Conservation (phyloP, 495 filamentous ascomycete genomes). For the Bryoglossum gracile region DNA sequence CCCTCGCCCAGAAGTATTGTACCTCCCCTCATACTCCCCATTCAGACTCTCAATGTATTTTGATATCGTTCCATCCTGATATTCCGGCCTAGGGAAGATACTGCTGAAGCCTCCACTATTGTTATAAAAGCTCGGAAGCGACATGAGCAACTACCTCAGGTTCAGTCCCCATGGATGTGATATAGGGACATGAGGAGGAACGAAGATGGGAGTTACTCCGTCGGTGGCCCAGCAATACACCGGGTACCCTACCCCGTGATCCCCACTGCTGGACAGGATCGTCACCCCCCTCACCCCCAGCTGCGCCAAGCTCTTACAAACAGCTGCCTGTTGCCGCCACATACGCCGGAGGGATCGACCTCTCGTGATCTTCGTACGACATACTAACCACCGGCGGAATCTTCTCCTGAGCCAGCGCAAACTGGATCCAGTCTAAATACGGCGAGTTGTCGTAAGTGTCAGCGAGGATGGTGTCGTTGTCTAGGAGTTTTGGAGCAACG, state of each 20-base stretch:
- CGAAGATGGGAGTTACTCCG: slow-evolving; percentile 51
- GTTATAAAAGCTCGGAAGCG: slow-evolving; percentile 46
- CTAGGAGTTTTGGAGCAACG: no score
- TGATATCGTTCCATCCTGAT: slow-evolving; percentile 52
- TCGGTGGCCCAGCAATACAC: slow-evolving; percentile 57
- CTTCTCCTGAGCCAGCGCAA: no score
- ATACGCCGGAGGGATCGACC: slow-evolving; percentile 56
- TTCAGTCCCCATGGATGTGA: slow-evolving; percentile 65
- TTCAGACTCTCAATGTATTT: slow-evolving; percentile 40
- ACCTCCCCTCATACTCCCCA: not conserved
- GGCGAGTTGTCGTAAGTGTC: no score
- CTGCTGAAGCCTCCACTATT: slow-evolving; percentile 66
- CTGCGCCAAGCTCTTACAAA: slow-evolving; percentile 67
- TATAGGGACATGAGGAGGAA: slow-evolving; percentile 66
- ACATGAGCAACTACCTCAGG: slow-evolving; percentile 51
- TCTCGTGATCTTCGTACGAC: slow-evolving; percentile 63
- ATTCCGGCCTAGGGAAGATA: slow-evolving; percentile 52
- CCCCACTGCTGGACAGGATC: slow-evolving; percentile 64
- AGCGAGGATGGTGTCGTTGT: no score
- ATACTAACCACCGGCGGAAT: slow-evolving; percentile 67
- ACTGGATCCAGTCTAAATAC: no score
- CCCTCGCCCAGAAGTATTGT: slow-evolving; percentile 51
- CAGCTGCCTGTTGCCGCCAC: slow-evolving; percentile 46
- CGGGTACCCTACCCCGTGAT: slow-evolving; percentile 51
- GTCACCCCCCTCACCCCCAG: slow-evolving; percentile 65